Evolutionary conservation across 2,329 filamentous ascomycete species (phyloP).

Genomic region (Chaetomium sp.): DNA sequence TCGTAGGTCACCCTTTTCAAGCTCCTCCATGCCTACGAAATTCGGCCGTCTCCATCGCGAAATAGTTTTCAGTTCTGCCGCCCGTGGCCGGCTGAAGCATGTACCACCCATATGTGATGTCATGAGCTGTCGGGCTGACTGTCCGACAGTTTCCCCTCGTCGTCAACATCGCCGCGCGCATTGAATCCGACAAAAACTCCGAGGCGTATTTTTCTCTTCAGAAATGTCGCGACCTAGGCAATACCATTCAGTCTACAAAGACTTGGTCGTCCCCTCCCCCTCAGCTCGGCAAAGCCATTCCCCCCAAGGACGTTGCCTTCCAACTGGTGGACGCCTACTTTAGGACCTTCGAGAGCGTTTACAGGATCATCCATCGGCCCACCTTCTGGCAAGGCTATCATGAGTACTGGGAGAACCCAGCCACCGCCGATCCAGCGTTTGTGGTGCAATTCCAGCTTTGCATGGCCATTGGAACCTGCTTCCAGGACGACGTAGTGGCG

Average conservation of each 20-base stretch:
- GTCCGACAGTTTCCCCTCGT: constrained; percentile 34
- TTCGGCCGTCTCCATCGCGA: neutral
- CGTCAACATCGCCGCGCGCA: constrained; percentile 31
- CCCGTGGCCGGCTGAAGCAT: neutral
- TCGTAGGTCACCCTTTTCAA: constrained; percentile 41
- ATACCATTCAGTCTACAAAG: constrained; percentile 53
- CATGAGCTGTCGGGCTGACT: constrained; percentile 26
- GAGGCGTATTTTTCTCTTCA: constrained; percentile 45
- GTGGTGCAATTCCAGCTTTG: constrained; percentile 57
- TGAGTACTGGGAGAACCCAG: constrained; percentile 50
- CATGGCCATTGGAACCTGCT: constrained; percentile 53
- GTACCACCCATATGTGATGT: neutral
- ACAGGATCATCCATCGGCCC: constrained; percentile 60
- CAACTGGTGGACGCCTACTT: constrained; percentile 54
- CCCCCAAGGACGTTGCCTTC: constrained; percentile 49
- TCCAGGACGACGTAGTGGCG: constrained; percentile 50
- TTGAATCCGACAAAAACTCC: constrained; percentile 36
- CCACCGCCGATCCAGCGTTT: constrained; percentile 47
- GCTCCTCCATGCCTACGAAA: neutral
- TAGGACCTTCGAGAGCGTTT: constrained; percentile 53
- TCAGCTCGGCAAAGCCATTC: constrained; percentile 49
- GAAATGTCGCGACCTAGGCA: constrained; percentile 56
- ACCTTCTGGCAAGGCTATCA: constrained; percentile 59
- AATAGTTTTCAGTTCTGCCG: neutral
- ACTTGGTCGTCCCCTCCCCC: constrained; percentile 46